Conservation (phyloP, 345 rosid species). For the Salix exigua region DNA sequence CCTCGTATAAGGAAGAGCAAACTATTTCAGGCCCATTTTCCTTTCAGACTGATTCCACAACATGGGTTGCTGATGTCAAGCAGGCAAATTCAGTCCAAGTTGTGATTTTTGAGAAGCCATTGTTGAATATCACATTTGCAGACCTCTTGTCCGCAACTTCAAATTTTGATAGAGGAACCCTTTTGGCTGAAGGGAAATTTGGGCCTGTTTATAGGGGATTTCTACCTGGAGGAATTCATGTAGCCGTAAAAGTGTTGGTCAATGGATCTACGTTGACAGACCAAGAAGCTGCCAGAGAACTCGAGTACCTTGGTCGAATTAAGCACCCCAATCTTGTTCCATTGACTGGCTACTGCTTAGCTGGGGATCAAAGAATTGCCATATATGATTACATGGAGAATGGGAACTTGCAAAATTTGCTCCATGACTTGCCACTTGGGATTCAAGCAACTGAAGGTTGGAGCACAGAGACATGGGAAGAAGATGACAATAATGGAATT, state of each 20-base stretch:
- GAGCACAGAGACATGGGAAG: conserved; percentile 88
- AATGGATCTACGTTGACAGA: conserved; percentile 85
- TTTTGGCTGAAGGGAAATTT: conserved; percentile 85
- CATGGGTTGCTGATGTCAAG: conserved; percentile 94
- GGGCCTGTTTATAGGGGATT: conserved; percentile 93
- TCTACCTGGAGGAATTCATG: conserved; percentile 91
- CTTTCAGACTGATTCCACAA: conserved; percentile 85
- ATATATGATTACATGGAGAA: conserved; percentile 96
- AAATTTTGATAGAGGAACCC: conserved; percentile 75
- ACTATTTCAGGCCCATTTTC: conserved; percentile 80
- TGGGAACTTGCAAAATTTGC: conserved; percentile 87
- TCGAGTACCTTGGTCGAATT: conserved; percentile 81
- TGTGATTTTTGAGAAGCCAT: conserved; percentile 86
- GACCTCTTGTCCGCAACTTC: conserved; percentile 91
- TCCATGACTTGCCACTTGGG: conserved; percentile 83
- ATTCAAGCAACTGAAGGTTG: conserved; percentile 76
- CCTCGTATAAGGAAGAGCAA: conserved; percentile 66
- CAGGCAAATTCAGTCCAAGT: conserved; percentile 69
- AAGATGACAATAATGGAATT: conserved; percentile 52
- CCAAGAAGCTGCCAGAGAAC: conserved; percentile 86
- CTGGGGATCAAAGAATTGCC: conserved; percentile 91
- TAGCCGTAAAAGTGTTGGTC: conserved; percentile 88
- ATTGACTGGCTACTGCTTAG: conserved; percentile 81
- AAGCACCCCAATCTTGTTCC: conserved; percentile 92
- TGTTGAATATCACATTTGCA: conserved; percentile 73